A percentile compares a stretch with the other conserved stretches of the same genome.
phyloP scores from a whole-genome alignment of 148 eudicot genomes.

The Arbutus unedo region DNA sequence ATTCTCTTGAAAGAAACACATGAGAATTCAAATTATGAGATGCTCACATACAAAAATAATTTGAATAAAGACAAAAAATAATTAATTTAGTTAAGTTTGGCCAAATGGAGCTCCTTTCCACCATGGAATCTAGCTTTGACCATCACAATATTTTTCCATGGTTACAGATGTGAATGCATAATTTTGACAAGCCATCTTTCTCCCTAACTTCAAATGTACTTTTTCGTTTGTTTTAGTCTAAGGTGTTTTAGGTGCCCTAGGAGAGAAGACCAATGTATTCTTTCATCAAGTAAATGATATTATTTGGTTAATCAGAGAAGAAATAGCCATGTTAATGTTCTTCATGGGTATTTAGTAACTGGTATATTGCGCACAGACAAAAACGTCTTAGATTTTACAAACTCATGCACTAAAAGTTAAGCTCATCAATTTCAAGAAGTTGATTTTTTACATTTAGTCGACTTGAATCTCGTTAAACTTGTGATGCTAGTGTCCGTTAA shows the following conservation, averaged over 20 bases:
- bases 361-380: not conserved
- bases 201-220: not conserved
- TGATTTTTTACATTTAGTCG: not conserved
- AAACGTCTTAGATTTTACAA: not conserved
- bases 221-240: not conserved
- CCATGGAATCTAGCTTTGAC: not conserved
- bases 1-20: not conserved
- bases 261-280: not conserved
- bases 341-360: not conserved
- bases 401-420: not conserved
- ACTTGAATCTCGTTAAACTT: not conserved
- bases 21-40: not conserved
- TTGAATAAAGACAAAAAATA: too few relatives aligned
- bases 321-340: not conserved
- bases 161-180: not conserved
- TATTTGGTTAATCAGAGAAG: not conserved
- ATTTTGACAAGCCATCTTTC: not conserved
- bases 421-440: not conserved
- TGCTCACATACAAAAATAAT: too few relatives aligned
- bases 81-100: too few relatives aligned
- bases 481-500: slow-evolving; percentile 28
- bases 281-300: not conserved
- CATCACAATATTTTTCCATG: not conserved
- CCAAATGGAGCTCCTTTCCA: not conserved
- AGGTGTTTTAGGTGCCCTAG: not conserved